Base-by-base conservation (phyloP, 2,329 filamentous ascomycete genomes). In the Aspergillus sp. region DNA sequence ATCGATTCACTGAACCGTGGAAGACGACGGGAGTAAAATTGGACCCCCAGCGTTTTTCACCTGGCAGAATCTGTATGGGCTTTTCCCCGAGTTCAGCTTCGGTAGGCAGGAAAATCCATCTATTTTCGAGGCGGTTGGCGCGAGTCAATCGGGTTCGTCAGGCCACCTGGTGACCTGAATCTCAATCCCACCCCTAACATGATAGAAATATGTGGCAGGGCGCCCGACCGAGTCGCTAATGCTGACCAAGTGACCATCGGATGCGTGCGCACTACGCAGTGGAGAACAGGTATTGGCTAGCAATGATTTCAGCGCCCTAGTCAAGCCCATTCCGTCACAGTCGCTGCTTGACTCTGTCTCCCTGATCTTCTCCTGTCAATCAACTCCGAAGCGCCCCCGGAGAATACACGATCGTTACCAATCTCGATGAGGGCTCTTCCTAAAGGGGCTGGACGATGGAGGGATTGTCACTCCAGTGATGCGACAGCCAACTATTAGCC, bases 281-380 rank as follows among this genome's bases (percentile, higher is more conserved):
- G 52, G 52, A 21, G 52, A 46, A 17, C 17, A 25, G 41, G 41
- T 47, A 11, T 46, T 47, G 52, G 37, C 35, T 47, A 39, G 44
- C 31, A 43, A 31, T 15, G 23, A 35, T 27, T 19, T 48, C 37
- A 48, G 19, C 23, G 27, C 44, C 47, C 52, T 48, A 55, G 44
- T 46, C 35, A 45, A 55, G 52, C 52, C 52, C 33, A 35, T 49
- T 39, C 51, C 43, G 55, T 47, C 48, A 55, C 51, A 45, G 31
- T 31, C 9, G 12, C 27, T 8, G 25, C 35, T 41, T 41, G 35
- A 51, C 48, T 40, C 41, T 17, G 9, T 25, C 11, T 33, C 23
- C 27, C 50, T 52, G 50, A 33, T 51, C 35, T 27, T 45, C 41
- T 31, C 40, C 25, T 52, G 50, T 44, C 40, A 12, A 43, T 44